Evolutionary conservation across 768 basidiomycete species (phyloP).

Genomic region (Podaxis sp.): DNA sequence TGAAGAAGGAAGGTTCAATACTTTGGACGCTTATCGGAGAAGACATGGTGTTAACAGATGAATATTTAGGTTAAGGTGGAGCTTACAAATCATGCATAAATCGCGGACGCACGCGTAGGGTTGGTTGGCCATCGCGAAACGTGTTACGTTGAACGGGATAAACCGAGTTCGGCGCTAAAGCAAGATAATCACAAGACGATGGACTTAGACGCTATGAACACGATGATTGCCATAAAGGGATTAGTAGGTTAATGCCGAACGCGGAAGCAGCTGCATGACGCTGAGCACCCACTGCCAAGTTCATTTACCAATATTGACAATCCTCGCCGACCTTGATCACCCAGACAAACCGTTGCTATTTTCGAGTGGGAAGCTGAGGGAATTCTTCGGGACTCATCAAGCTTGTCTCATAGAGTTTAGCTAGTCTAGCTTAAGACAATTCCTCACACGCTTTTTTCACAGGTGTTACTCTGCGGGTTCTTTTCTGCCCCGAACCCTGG

Average conservation of each 20-base stretch:
- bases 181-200: neutral
- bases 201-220: neutral
- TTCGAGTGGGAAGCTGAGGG: neutral
- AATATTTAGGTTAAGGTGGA: neutral
- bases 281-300: neutral
- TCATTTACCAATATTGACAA: neutral
- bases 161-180: neutral
- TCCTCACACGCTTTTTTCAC: neutral
- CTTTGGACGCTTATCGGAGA: neutral
- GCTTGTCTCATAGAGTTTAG: neutral
- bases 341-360: neutral
- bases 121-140: neutral
- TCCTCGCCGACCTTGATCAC: neutral
- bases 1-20: neutral
- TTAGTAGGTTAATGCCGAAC: neutral
- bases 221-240: neutral
- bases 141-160: neutral
- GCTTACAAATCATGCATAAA: neutral
- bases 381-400: neutral
- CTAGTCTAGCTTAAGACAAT: neutral
- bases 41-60: slow-evolving; percentile 4
- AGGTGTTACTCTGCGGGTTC: neutral
- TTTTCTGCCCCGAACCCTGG: neutral
- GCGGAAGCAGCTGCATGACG: neutral
- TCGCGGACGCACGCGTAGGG: neutral